Evolutionary conservation across 116 monocot genomes (phyloP).

Genomic region (Dioscorea cayenensis): DNA sequence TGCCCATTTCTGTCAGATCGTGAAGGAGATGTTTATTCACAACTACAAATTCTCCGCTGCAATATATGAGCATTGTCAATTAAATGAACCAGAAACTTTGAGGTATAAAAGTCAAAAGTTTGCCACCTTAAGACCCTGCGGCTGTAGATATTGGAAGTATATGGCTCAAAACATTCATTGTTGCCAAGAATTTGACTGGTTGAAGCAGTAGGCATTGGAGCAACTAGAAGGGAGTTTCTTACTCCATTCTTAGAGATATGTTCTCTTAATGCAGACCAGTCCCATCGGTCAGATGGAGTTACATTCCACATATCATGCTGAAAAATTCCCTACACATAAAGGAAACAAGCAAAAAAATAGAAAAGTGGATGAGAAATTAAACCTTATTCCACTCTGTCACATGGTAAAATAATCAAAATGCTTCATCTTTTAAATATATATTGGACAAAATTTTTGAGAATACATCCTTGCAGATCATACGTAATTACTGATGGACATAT

Average conservation of each 20-base stretch:
- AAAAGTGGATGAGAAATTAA: too few relatives aligned
- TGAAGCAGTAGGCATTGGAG: slow-evolving; percentile 99
- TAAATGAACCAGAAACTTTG: neutral
- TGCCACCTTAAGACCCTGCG: slow-evolving; percentile 84
- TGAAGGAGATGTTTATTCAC: slow-evolving; percentile 97
- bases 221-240: slow-evolving; percentile 93
- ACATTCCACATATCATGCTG: slow-evolving; percentile 99
- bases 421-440: too few relatives aligned
- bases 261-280: slow-evolving; percentile 63
- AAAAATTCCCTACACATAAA: slow-evolving; percentile 58
- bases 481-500: too few relatives aligned
- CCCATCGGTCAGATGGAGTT: slow-evolving; percentile 70
- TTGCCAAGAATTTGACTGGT: slow-evolving; percentile 99
- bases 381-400: too few relatives aligned
- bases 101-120: neutral
- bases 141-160: slow-evolving; percentile 95
- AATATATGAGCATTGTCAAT: slow-evolving; percentile 8
- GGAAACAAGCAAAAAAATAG: neutral
- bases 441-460: too few relatives aligned
- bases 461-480: too few relatives aligned
- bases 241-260: slow-evolving; percentile 72
- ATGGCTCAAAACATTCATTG: slow-evolving; percentile 98
- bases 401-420: too few relatives aligned
- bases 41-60: slow-evolving; percentile 97
- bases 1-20: slow-evolving; percentile 85